Percentiles rank a stretch among this genome's conserved stretches.
Conservation (phyloP, 441 rosid genomes). For the Pelargonium myrrhifolium region DNA sequence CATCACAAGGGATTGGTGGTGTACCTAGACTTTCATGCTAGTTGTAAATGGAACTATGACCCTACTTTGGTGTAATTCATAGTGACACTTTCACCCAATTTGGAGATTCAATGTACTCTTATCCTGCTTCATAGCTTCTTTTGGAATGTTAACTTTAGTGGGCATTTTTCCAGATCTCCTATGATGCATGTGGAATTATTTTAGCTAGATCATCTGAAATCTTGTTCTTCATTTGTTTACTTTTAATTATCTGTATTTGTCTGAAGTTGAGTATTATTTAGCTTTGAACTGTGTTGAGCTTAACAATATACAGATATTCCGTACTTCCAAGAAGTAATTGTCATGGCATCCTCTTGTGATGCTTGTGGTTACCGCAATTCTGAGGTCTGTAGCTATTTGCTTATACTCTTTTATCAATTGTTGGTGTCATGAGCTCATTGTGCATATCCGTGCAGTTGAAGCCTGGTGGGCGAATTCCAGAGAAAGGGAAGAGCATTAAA, state of each 20-base stretch:
- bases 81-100: neutral
- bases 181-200: neutral
- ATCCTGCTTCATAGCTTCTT: neutral
- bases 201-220: too few species aligned
- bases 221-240: neutral
- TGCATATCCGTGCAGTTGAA: conserved; percentile 51
- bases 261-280: neutral
- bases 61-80: neutral
- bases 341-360: conserved; percentile 94
- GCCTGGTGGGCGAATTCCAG: conserved; percentile 81
- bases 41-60: neutral
- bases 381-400: conserved; percentile 50
- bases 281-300: conserved; percentile 29
- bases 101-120: neutral
- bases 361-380: conserved; percentile 89
- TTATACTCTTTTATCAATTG: conserved; percentile 11
- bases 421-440: conserved; percentile 10
- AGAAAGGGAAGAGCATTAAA: conserved; percentile 70
- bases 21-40: neutral
- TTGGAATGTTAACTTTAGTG: neutral
- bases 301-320: conserved; percentile 68
- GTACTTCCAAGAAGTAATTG: conserved; percentile 94
- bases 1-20: neutral
- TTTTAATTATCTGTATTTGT: conserved; percentile 1
- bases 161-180: neutral